Percentiles rank a stretch among this genome's conserved stretches.
These are phyloP conservation scores for Drosera spatulata DNA, from an alignment of 179 eudicot genomes.

Conservation along the genomic window DNA sequence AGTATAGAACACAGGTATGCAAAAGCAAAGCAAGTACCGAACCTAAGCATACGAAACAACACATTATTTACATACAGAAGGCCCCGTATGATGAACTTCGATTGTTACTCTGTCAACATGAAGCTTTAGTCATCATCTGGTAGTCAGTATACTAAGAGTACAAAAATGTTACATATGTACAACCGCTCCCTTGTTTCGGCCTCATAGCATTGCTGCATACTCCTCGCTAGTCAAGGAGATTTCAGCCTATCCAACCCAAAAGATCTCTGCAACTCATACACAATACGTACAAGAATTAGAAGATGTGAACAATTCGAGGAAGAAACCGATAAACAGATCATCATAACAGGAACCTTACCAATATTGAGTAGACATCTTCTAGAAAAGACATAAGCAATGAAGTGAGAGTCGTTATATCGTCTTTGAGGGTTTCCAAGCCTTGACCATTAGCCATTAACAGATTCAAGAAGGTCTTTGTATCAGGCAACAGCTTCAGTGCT, in stretches of 20 bases:
- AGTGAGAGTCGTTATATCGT: constrained; percentile 32
- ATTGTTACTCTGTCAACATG: too few relatives aligned
- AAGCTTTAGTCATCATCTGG: too few relatives aligned
- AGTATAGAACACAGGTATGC: too few relatives aligned
- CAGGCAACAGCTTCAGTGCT: constrained; percentile 68
- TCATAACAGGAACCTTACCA: constrained; percentile 22
- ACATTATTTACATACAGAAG: too few relatives aligned
- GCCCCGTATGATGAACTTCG: too few relatives aligned
- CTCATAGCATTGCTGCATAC: too few relatives aligned
- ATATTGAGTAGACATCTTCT: constrained; percentile 33
- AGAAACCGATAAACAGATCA: background rate
- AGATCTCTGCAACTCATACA: constrained; percentile 6
- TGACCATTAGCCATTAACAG: constrained; percentile 37
- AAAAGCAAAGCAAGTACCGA: too few relatives aligned
- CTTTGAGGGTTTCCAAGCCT: constrained; percentile 24
- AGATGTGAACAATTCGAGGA: background rate
- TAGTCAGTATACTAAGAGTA: too few relatives aligned
- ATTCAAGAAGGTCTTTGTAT: constrained; percentile 28
- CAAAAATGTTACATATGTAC: too few relatives aligned
- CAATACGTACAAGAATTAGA: too few relatives aligned
- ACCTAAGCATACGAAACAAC: too few relatives aligned
- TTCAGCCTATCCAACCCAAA: constrained; percentile 19
- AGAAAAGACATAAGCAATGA: constrained; percentile 44
- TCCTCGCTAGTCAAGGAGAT: background rate
- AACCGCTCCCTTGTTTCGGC: too few relatives aligned